Evolutionary conservation across 73 alveolate genomes (phyloP), one percentile per base, ranked within the genome.

Genomic region (Paramecium bursaria): DNA sequence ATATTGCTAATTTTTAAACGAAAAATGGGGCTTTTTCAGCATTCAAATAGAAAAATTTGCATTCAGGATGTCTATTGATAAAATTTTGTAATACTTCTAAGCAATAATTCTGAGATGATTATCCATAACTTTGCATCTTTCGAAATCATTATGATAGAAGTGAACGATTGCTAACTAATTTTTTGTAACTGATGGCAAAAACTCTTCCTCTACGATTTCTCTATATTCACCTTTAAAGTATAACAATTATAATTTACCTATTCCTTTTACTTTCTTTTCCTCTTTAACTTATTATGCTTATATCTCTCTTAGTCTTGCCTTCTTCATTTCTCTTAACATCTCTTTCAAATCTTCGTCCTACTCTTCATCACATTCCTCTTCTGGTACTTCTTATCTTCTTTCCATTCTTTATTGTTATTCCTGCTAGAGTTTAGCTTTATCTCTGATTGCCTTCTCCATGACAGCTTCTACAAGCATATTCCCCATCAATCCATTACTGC

Each of bases 11-110:
- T 52, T 96, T 96, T 23, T 85, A 61, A 25, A 96, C 90, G 90
- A 96, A 96, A 91, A 96, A 96, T 13, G 99, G 99, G 2, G 99
- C 91, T 54, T 92, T 92, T 90, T 96, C 99, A 15, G 98, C 99
- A 86, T 96, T 92, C 31, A 96, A 61, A 85, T 73, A 73, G 10
- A 95, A 87, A 85, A 96, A 96, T 75, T 86, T 89, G 76, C 98
- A 87, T 86, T 96, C 99, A 21, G 92, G 86, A 88, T 96, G 99
- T 19, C 73, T 73, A 50, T 19, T 11, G 21, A 35, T 14, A 19
- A 11, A 21, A 21, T 1, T 15, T 31, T 19, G 31, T 3, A n/a
- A 3, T 67, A 67, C 82, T 67, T 39, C 22, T 88, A 87, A 6
- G 99, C 98, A 44, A 96, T 92, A 74, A 90, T 86, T 74, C 91